Evolutionary conservation across 176 grass and related monocot species (phyloP), one percentile per base, ranked within the genome.

Genomic region (Zoysia japonica): DNA sequence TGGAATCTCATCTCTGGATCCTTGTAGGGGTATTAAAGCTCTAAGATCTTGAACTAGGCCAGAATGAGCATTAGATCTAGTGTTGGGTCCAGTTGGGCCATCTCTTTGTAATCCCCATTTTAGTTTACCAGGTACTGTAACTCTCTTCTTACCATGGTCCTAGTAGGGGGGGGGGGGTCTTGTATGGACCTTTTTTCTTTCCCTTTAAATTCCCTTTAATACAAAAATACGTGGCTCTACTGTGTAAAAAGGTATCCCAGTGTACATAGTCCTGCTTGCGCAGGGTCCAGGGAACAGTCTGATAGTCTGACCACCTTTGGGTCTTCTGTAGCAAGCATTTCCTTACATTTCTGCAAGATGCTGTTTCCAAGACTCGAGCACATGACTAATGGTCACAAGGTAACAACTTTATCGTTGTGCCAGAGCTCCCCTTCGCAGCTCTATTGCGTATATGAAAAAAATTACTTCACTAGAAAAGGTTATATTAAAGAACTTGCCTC

Each of bases 401-500:
- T 28, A 28, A 28, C 28, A 28, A 28, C 28, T 28, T 28, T 28
- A 28, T 28, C 28, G 28, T 28, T 28, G 28, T 28, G 28, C 28
- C 28, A 28, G 28, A 28, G 28, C 28, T 28, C 28, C 28, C 28
- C 28, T 28, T 28, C 28, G 28, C 28, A 28, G 28, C 28, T 28
- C 28, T 28, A 28, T 28, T 28, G 28, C 28, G 28, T 28, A 28
- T 28, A 28, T 28, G 28, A 28, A 28, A 28, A 28, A 28, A 28
- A 28, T 28, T 28, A 60, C 42, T 79, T 61, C 9, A 68, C 5
- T 74, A 6, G 42, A 74, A 53, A 53, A 53, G 35, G n/a, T 49
- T 13, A 75, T 37, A 57, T n/a, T 66, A 67, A 76, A 57, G 42
- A 44, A 90, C 65, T 71, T 74, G 78, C 95, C 89, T 95, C 96